phyloP scores from a whole-genome alignment of 1,284 basidiomycete species.

The Rhodotorula sp. region DNA sequence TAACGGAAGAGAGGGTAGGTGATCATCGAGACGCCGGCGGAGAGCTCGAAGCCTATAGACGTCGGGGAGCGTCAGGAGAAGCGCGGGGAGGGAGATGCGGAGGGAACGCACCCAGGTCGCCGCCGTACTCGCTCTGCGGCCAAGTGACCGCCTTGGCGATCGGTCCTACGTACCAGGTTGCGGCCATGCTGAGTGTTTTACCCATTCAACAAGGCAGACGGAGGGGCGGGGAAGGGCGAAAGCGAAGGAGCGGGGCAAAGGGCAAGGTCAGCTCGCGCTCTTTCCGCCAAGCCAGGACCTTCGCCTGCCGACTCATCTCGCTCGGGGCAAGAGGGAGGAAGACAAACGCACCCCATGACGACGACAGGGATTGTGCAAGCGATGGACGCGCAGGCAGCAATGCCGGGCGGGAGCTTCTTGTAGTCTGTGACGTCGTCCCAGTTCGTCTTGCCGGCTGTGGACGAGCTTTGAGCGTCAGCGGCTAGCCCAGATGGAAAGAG shows the following conservation, averaged over 20 bases:
- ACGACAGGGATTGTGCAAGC: conserved; percentile 50
- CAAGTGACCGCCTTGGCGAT: conserved; percentile 24
- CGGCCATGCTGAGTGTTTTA: conserved; percentile 15
- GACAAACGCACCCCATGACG: conserved; percentile 1
- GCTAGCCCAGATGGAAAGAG: background rate
- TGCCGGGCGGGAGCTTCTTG: conserved; percentile 59
- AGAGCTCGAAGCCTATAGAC: conserved; percentile 59
- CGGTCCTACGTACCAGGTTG: conserved; percentile 36
- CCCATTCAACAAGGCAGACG: too few species aligned
- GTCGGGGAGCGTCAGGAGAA: background rate
- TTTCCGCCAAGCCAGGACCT: too few species aligned
- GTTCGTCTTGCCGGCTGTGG: conserved; percentile 53
- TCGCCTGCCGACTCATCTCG: too few species aligned
- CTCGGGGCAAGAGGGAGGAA: background rate
- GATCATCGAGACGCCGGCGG: conserved; percentile 42
- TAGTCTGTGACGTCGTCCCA: conserved; percentile 61
- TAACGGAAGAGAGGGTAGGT: conserved; percentile 47
- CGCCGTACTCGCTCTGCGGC: conserved; percentile 24
- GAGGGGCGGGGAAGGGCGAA: too few species aligned
- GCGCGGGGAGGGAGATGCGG: too few species aligned
- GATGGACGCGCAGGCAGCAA: conserved; percentile 60
- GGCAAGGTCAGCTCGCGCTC: background rate
- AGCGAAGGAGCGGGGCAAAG: too few species aligned
- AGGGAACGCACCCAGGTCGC: conserved; percentile 24
- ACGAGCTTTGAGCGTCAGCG: too few species aligned